Conservation (phyloP, 345 rosid genomes). For the Dimocarpus longan region DNA sequence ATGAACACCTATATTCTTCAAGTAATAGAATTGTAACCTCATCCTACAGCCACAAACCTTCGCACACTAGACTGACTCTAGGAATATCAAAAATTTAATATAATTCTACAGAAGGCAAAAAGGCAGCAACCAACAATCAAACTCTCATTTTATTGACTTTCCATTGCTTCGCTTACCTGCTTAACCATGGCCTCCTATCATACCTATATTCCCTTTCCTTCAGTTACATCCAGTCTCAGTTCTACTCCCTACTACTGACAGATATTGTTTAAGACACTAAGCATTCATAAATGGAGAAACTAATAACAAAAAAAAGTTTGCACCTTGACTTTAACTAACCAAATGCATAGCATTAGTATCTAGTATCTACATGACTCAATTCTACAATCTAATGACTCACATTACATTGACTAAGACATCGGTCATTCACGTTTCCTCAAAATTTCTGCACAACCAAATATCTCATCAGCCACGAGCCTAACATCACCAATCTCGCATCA, state of each 20-base stretch:
- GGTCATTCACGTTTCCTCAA: neutral
- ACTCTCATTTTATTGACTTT: neutral
- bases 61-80: neutral
- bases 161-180: neutral
- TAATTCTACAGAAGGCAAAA: neutral
- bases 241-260: too few relatives aligned
- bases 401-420: neutral
- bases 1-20: neutral
- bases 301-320: neutral
- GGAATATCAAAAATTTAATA: neutral
- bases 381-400: neutral
- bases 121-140: neutral
- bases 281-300: neutral
- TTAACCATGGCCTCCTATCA: too few relatives aligned
- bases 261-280: neutral
- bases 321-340: neutral
- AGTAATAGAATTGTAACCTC: neutral
- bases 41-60: neutral
- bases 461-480: neutral
- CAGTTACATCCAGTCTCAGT: too few relatives aligned
- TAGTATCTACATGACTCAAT: neutral
- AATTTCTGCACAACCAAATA: conserved; percentile 9
- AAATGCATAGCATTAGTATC: neutral
- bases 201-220: too few relatives aligned
- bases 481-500: conserved; percentile 3